A percentile compares a stretch with the other conserved stretches of the same genome.
phyloP scores from a whole-genome alignment of 495 filamentous ascomycete genomes.

The Alectoria sarmentosa region DNA sequence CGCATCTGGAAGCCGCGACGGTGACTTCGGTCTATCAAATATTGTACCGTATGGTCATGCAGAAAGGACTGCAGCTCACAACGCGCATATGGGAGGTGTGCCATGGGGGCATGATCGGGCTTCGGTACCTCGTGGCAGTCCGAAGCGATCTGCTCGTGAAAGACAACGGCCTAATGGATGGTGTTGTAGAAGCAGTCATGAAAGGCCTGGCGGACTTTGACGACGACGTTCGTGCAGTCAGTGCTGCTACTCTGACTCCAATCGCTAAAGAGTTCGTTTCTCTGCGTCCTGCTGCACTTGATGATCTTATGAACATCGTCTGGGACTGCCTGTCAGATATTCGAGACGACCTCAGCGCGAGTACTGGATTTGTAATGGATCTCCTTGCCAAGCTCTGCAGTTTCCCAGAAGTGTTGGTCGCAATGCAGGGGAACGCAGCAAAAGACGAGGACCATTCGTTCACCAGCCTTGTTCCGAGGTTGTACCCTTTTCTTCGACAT shows the following conservation, averaged over 20 bases:
- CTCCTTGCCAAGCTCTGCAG: constrained; percentile 90
- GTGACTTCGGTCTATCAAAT: constrained; percentile 75
- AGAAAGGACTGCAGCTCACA: constrained; percentile 64
- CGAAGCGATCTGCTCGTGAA: constrained; percentile 83
- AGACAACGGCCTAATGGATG: constrained; percentile 80
- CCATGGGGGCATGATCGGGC: constrained; percentile 95
- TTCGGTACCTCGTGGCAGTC: constrained; percentile 90
- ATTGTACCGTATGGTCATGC: constrained; percentile 85
- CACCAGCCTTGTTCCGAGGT: constrained; percentile 79
- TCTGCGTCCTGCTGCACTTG: constrained; percentile 67
- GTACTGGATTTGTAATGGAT: constrained; percentile 97
- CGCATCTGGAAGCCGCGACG: constrained; percentile 64
- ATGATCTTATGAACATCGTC: constrained; percentile 81
- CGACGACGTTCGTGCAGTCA: constrained; percentile 94
- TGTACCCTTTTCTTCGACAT: constrained; percentile 94
- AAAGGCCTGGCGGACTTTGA: constrained; percentile 85
- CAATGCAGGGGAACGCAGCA: constrained; percentile 87
- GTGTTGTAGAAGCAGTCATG: constrained; percentile 86
- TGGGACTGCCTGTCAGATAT: constrained; percentile 96
- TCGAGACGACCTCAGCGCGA: constrained; percentile 92
- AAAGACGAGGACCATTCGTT: constrained; percentile 81
- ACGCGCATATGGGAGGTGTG: constrained; percentile 84
- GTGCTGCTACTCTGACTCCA: constrained; percentile 90
- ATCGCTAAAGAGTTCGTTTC: constrained; percentile 90
- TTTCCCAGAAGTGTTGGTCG: constrained; percentile 84